Conservation (phyloP, 805 yeast species). For the Barnettozyma sucrosica region DNA sequence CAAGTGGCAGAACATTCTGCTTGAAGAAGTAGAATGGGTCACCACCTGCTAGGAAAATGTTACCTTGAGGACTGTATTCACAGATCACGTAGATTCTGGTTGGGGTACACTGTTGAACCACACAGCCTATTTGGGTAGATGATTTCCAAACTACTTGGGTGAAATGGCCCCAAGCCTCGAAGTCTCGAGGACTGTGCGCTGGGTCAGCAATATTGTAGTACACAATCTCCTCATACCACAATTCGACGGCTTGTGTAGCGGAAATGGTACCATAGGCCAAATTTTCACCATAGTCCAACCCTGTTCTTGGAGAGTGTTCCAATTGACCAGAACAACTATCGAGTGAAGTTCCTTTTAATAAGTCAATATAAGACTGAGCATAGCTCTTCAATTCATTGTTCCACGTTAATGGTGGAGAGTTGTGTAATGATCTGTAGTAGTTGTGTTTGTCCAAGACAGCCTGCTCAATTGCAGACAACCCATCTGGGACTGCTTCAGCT, state of each 20-base stretch:
- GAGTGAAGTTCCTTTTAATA: conserved; percentile 28
- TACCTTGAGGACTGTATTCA: conserved; percentile 57
- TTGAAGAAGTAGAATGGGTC: conserved; percentile 35
- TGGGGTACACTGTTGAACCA: conserved; percentile 15
- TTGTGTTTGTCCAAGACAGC: conserved; percentile 46
- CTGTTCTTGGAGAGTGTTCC: conserved; percentile 54
- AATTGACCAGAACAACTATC: conserved; percentile 54
- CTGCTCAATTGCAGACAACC: conserved; percentile 29
- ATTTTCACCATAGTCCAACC: conserved; percentile 59
- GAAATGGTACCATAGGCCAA: conserved; percentile 57
- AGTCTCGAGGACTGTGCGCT: conserved; percentile 34
- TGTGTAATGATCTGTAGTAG: conserved; percentile 41
- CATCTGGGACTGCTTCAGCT: neutral
- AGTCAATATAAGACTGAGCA: conserved; percentile 46
- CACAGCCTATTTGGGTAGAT: conserved; percentile 63
- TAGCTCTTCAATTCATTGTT: conserved; percentile 37
- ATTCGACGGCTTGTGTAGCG: conserved; percentile 44
- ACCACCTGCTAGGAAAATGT: conserved; percentile 27
- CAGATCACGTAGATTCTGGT: conserved; percentile 58
- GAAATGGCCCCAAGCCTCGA: conserved; percentile 60
- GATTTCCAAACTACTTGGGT: conserved; percentile 72
- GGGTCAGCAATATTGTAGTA: conserved; percentile 48
- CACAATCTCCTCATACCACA: conserved; percentile 68
- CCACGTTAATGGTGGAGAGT: conserved; percentile 44
- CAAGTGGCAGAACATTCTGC: conserved; percentile 38